Evolutionary conservation across 2,329 filamentous ascomycete species (phyloP).

Genomic region (Diaporthe humulicola): DNA sequence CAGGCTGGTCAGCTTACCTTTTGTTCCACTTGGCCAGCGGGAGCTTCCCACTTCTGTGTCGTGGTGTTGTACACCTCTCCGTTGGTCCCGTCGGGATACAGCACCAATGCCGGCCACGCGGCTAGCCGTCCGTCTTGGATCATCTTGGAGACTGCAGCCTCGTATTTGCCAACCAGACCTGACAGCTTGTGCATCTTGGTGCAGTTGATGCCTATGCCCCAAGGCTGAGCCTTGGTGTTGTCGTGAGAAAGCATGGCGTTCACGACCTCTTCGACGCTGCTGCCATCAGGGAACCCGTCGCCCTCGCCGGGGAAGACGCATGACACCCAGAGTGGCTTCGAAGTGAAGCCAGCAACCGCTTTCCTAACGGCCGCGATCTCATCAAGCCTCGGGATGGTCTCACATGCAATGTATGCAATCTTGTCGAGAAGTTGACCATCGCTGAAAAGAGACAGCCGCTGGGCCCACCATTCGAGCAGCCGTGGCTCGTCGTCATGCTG

Average conservation of each 20-base stretch:
- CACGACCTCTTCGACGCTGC: slow-evolving; percentile 56
- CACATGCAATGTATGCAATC: slow-evolving; percentile 70
- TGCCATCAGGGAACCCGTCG: slow-evolving; percentile 69
- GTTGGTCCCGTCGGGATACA: slow-evolving; percentile 79
- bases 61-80: slow-evolving; percentile 76
- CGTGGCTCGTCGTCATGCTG: slow-evolving; percentile 57
- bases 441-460: slow-evolving; percentile 66
- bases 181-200: slow-evolving; percentile 75
- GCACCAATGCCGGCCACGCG: slow-evolving; percentile 66
- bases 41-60: slow-evolving; percentile 70
- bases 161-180: slow-evolving; percentile 66
- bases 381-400: slow-evolving; percentile 74
- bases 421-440: slow-evolving; percentile 54
- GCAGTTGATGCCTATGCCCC: slow-evolving; percentile 78
- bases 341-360: slow-evolving; percentile 49
- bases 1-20: slow-evolving; percentile 43
- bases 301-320: slow-evolving; percentile 72
- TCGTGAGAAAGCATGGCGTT: slow-evolving; percentile 52
- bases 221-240: slow-evolving; percentile 55
- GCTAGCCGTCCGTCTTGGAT: slow-evolving; percentile 49
- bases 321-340: slow-evolving; percentile 68
- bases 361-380: slow-evolving; percentile 71
- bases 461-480: slow-evolving; percentile 69
- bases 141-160: slow-evolving; percentile 59
- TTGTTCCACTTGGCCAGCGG: slow-evolving; percentile 45